Evolutionary conservation across 1,284 basidiomycete genomes (phyloP), one percentile per base, ranked within the genome.

Genomic region (Flammula alnicola): DNA sequence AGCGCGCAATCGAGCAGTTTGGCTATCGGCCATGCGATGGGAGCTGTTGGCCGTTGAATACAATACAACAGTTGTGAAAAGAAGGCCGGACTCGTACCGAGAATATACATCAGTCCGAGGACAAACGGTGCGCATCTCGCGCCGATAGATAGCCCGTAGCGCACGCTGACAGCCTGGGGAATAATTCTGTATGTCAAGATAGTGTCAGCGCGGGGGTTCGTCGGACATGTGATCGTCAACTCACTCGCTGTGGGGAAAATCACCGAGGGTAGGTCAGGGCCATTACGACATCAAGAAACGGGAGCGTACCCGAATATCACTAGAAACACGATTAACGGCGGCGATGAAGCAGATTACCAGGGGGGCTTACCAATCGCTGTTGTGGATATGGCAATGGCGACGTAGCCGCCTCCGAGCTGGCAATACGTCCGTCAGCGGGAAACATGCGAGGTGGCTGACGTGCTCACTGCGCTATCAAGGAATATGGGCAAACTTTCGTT

Each of bases 401-500:
- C 82, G 12, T 95, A 64, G n/a, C 95, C 95, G 6, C 93, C 93
- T 9, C 70, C 70, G 30, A 51, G 33, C 49, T 51, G 33, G 22
- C 27, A 19, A 20, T 41, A 17, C 11, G 10, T 35, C 19, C 8
- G 14, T 44, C 32, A 47, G 27, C 7, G n/a, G 9, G 14, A 22
- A 20, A 16, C 5, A n/a, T 10, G 29, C 3, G 9, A 19, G 20
- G 16, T 3, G 14, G 11, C 5, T 26, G 10, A 63, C 83, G 52
- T 10, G 26, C 47, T 29, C 67, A 91, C 87, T 12, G 95, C 89
- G 56, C 85, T 88, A 63, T 98, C 93, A 37, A 97, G 75, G 66
- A 98, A 96, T 56, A 98, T 95, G 16, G 95, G 95, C 42, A 98
- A 80, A 65, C 88, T 92, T 67, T 95, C 93, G 66, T 95, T 95